These are phyloP conservation scores for Coriaria nepalensis DNA, from an alignment of 306 rosid species.

Conservation along the genomic window DNA sequence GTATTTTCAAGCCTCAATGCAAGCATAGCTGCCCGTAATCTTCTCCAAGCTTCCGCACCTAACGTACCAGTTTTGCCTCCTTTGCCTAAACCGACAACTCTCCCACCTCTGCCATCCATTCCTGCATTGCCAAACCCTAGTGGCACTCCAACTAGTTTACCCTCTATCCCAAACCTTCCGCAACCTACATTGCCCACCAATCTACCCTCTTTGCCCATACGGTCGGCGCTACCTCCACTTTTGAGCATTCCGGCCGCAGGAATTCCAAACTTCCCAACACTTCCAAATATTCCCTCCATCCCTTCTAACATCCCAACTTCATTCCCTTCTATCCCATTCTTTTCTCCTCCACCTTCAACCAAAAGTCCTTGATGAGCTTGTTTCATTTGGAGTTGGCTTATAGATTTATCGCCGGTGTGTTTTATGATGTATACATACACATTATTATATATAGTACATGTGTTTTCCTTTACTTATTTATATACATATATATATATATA, in stretches of 20 bases:
- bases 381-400: no score
- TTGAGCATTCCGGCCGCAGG: not conserved
- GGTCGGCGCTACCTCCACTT: not conserved
- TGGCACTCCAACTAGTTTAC: not conserved
- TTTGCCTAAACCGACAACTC: not conserved
- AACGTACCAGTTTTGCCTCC: no score
- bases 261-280: not conserved
- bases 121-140: not conserved
- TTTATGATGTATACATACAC: no score
- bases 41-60: no score
- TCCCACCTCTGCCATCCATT: slow-evolving; percentile 7
- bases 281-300: not conserved
- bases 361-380: not conserved
- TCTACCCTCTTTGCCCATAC: not conserved
- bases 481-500: no score
- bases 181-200: no score
- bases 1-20: no score
- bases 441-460: no score
- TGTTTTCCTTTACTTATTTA: no score
- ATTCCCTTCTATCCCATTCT: slow-evolving; percentile 2
- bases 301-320: not conserved
- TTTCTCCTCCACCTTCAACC: slow-evolving; percentile 5
- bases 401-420: no score
- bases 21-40: no score
- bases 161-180: not conserved